Evolutionary conservation across 306 rosid genomes (phyloP), one percentile per base, ranked within the genome.

Genomic region (Clitoria ternatea): DNA sequence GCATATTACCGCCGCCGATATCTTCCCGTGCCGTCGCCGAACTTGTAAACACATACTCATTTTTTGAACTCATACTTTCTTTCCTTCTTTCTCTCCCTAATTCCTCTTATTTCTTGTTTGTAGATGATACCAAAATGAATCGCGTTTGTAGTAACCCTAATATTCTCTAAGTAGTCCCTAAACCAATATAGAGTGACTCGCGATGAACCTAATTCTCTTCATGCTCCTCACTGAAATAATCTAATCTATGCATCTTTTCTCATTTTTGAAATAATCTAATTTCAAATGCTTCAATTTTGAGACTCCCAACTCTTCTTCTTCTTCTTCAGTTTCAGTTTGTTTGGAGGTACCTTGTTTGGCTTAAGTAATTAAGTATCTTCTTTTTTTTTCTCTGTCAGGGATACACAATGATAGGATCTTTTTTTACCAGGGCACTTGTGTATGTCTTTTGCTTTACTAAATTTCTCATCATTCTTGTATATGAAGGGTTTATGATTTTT

Each of bases 401-500:
- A 50, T 49, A 68, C 90, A 84, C 80, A 86, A 92, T 92, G 98
- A 85, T 92, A 52, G 95, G 94, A 82, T 83, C 96, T 69, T 85
- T 92, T 73, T 50, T 92, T 70, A 92, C 96, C 65, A 81, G 98
- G 79, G 86, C 79, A 73, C 98, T 92, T 48, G 85, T 88, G 98
- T 92, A 92, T 62, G 96, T 83, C 62, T 66, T 47, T 5, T 39
- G 15, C 32, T 36, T 5, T 42, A n/a, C 39, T 68, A 53, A 42
- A 13, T 30, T 32, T 61, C 11, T 14, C 23, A 12, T 68, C 56
- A 14, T 40, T 62, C 44, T 69, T 73, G 12, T 72, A 63, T 64
- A 63, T 64, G 22, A n/a, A 23, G 47, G 32, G 36, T 32, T 69
- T 56, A 0, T 20, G 30, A 45, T 29, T 14, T 69, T 30, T 18